A percentile compares a stretch with the other conserved stretches of the same genome.
These are phyloP conservation scores for Komagataella mondaviorum DNA, from an alignment of 805 yeast genomes.

Conservation along the genomic window DNA sequence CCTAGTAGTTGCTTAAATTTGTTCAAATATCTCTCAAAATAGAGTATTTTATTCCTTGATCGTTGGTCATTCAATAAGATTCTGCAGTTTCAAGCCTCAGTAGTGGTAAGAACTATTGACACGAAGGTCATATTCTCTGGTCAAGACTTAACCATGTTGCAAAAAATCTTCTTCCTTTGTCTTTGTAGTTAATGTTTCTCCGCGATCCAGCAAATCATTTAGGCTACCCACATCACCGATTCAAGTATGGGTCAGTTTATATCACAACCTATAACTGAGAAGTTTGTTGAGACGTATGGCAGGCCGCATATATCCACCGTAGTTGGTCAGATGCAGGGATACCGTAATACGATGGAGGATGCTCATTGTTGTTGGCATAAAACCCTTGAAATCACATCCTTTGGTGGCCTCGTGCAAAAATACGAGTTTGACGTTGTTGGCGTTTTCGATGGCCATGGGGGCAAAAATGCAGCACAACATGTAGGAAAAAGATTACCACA, in stretches of 20 bases:
- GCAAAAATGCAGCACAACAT: constrained; percentile 43
- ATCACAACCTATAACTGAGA: constrained; percentile 65
- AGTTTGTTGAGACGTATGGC: constrained; percentile 32
- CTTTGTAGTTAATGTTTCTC: background rate
- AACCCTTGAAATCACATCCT: background rate
- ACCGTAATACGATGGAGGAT: constrained; percentile 64
- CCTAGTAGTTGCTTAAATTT: too few relatives aligned
- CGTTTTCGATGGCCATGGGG: constrained; percentile 80
- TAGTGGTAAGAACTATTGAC: background rate
- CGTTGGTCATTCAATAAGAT: background rate
- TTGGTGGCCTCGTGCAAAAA: constrained; percentile 20
- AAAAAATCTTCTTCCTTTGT: background rate
- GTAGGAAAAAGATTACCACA: constrained; percentile 29
- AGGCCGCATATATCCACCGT: constrained; percentile 2
- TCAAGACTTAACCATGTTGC: too few relatives aligned
- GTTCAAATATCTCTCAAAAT: background rate
- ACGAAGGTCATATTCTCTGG: background rate
- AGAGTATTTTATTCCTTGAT: background rate
- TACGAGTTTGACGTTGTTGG: constrained; percentile 31
- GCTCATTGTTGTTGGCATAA: constrained; percentile 30
- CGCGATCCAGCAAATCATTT: background rate
- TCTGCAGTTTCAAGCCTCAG: background rate
- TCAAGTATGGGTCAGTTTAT: constrained; percentile 54
- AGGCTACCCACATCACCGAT: background rate
- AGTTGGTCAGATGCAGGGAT: constrained; percentile 71